A percentile compares a stretch with the other conserved stretches of the same genome.
These are phyloP conservation scores for Mortierella hygrophila DNA, from an alignment of 192 early-diverging fungal species.

Conservation along the genomic window DNA sequence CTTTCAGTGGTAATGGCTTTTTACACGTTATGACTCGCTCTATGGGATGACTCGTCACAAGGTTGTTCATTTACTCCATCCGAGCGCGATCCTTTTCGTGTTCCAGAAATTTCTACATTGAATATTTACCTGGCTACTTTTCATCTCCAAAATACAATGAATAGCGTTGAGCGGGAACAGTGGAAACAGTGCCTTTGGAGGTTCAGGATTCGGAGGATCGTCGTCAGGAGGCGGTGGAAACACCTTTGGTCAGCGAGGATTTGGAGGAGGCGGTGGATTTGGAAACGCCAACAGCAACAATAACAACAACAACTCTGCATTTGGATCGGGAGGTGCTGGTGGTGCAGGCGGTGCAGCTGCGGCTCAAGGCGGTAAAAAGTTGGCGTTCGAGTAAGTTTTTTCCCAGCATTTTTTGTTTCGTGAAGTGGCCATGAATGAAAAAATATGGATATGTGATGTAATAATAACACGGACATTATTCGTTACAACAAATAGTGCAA, in stretches of 20 bases:
- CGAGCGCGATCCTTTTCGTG: neutral
- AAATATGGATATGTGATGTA: too few relatives aligned
- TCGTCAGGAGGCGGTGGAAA: constrained; percentile 18
- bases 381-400: constrained; percentile 42
- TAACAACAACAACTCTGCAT: constrained; percentile 2
- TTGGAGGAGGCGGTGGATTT: constrained; percentile 8
- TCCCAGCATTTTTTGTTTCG: neutral
- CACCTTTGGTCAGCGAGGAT: constrained; percentile 16
- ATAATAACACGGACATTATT: too few relatives aligned
- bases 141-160: neutral
- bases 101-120: neutral
- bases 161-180: constrained; percentile 6
- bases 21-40: neutral
- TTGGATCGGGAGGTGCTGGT: constrained; percentile 17
- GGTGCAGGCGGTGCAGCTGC: constrained; percentile 10
- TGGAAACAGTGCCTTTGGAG: constrained; percentile 29
- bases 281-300: constrained; percentile 13
- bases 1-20: constrained; percentile 29
- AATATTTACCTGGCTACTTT: neutral
- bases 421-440: neutral
- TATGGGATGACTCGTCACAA: neutral
- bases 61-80: neutral
- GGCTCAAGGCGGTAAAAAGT: constrained; percentile 15
- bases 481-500: constrained; percentile 42
- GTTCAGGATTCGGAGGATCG: constrained; percentile 22